Evolutionary conservation across 169 alveolate species (phyloP), one percentile per base, ranked within the genome.

Genomic region (Condylostoma magnum): DNA sequence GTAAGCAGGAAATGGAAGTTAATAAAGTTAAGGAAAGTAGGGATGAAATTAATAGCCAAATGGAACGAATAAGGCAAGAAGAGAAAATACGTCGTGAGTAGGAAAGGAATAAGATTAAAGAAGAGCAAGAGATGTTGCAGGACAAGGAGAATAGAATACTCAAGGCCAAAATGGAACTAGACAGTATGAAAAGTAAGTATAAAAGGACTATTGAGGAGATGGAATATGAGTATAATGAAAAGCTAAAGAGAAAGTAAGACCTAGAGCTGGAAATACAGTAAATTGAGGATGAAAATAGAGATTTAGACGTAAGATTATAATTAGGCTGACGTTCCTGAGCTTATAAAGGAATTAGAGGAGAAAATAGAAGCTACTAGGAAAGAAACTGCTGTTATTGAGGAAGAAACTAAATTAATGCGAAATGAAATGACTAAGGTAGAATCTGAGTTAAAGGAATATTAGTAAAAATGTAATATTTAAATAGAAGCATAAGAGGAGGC

Each of bases 11-110:
- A 46, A 80, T 77, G 44, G 93, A 86, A 50, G 90, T 87, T 12
- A 85, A 82, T 15, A 82, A 87, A 72, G 84, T 91, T 22, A 85
- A 79, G 73, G 84, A 80, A 15, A 71, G 83, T 52, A 83, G 85
- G 69, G 79, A 82, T 22, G 86, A 87, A 34, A 68, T 91, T 5
- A 78, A 77, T 44, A 86, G 72, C 6, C 85, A 91, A 54, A 82
- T 87, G 75, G 81, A 85, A 34, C 65, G 66, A 2, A 57, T 77
- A 5, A 91, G 86, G 57, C 58, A 77, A 37, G 34, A 70, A 15
- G 91, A 83, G 30, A 80, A 83, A 65, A 57, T 70, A 18, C 85
- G 82, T 76, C 78, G 93, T 52, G 79, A 78, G 37, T 71, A 72
- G 18, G 69, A 83, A 10, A 79, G 82, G 60, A 56, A 74, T 25